Evolutionary conservation across 768 basidiomycete genomes (phyloP).

Genomic region (Lactifluus hygrophoroides): DNA sequence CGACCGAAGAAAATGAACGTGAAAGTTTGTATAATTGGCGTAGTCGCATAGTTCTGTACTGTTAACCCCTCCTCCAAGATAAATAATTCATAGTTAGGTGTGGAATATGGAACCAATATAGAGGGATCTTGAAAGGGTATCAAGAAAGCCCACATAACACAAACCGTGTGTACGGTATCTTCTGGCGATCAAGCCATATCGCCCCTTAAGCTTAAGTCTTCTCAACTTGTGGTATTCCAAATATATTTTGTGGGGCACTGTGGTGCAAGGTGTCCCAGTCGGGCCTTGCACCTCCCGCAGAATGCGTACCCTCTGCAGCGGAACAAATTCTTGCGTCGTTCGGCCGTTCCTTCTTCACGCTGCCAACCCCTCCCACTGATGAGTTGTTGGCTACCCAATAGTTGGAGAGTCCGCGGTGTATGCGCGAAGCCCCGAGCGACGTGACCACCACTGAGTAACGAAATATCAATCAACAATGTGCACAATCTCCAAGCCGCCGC

Average conservation of each 20-base stretch:
- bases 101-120: not conserved
- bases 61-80: too few relatives aligned
- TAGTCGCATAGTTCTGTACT: too few relatives aligned
- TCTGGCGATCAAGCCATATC: not conserved
- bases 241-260: not conserved
- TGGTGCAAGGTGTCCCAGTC: not conserved
- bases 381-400: not conserved
- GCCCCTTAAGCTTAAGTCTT: not conserved
- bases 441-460: not conserved
- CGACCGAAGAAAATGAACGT: too few relatives aligned
- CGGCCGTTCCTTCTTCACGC: not conserved
- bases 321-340: not conserved
- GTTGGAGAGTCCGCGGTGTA: not conserved
- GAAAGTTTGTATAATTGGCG: too few relatives aligned
- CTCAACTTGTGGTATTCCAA: not conserved
- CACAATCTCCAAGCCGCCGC: not conserved
- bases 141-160: too few relatives aligned
- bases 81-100: not conserved
- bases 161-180: not conserved
- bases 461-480: not conserved
- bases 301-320: not conserved
- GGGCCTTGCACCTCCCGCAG: not conserved
- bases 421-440: not conserved
- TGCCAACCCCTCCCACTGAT: not conserved
- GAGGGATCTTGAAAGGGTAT: not conserved